A percentile compares a stretch with the other conserved stretches of the same genome.
These are phyloP conservation scores for Lablab purpureus DNA, from an alignment of 306 rosid genomes.

Conservation along the genomic window DNA sequence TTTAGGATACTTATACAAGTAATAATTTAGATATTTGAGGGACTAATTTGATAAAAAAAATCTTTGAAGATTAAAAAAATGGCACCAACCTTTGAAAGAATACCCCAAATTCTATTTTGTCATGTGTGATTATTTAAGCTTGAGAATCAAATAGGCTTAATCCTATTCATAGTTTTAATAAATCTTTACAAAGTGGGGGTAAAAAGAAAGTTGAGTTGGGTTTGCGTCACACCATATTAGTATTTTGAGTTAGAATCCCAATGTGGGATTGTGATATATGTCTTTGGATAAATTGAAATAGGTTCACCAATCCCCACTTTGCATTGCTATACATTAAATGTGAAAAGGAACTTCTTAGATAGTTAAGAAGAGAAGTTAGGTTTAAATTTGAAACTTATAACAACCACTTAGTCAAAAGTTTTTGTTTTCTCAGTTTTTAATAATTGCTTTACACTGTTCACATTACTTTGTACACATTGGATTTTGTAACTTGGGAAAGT, in stretches of 20 bases:
- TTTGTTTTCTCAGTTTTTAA: conserved; percentile 8
- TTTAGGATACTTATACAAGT: neutral
- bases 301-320: conserved; percentile 40
- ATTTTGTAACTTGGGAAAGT: conserved; percentile 23
- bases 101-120: neutral
- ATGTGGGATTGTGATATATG: neutral
- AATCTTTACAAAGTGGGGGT: neutral
- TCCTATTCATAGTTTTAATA: neutral
- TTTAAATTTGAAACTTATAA: conserved; percentile 6
- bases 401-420: conserved; percentile 34
- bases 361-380: neutral
- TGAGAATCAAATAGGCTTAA: neutral
- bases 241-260: conserved; percentile 31
- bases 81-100: neutral
- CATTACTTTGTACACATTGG: conserved; percentile 36
- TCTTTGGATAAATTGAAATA: conserved; percentile 12
- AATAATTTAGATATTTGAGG: neutral
- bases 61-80: neutral
- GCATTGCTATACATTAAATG: conserved; percentile 11
- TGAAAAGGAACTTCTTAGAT: neutral
- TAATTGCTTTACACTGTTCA: conserved; percentile 28
- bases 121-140: conserved; percentile 24
- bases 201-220: neutral
- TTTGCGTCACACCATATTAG: conserved; percentile 41
- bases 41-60: neutral